Evolutionary conservation across 2,329 filamentous ascomycete species (phyloP).

Genomic region (Elsinoe ampelina): DNA sequence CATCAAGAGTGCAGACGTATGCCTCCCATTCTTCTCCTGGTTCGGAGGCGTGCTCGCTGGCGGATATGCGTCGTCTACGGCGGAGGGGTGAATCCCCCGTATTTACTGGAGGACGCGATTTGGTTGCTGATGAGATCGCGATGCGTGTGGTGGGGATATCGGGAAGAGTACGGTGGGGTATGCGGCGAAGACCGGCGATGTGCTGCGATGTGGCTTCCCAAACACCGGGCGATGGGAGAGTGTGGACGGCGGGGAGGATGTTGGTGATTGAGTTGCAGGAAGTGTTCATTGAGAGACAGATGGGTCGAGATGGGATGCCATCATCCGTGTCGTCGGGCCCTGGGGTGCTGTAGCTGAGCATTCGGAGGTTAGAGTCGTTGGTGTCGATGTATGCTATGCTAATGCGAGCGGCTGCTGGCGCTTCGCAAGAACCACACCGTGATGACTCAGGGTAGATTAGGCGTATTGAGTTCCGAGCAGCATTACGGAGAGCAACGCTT

Average conservation of each 20-base stretch:
- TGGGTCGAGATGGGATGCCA: background rate
- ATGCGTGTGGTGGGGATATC: constrained; percentile 23
- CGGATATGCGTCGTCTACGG: constrained; percentile 12
- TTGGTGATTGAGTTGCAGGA: background rate
- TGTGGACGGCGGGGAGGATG: constrained; percentile 32
- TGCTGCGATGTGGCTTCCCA: constrained; percentile 52
- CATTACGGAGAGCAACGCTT: background rate
- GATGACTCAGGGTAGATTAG: background rate
- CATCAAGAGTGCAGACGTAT: constrained; percentile 30
- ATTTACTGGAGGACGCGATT: constrained; percentile 15
- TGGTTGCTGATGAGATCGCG: constrained; percentile 19
- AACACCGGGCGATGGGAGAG: constrained; percentile 51
- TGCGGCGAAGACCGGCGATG: constrained; percentile 51
- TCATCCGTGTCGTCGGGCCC: background rate
- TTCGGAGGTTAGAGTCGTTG: background rate
- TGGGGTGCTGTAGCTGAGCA: background rate
- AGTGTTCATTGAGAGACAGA: background rate
- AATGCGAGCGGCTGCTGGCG: background rate
- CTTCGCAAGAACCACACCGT: background rate
- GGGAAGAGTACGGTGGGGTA: constrained; percentile 19
- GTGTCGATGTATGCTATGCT: background rate
- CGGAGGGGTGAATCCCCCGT: constrained; percentile 15
- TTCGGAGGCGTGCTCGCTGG: background rate
- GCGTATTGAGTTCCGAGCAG: background rate
- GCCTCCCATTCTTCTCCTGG: constrained; percentile 42